Evolutionary conservation across 2,329 filamentous ascomycete genomes (phyloP), one percentile per base, ranked within the genome.

Genomic region (Diaporthe sp.): DNA sequence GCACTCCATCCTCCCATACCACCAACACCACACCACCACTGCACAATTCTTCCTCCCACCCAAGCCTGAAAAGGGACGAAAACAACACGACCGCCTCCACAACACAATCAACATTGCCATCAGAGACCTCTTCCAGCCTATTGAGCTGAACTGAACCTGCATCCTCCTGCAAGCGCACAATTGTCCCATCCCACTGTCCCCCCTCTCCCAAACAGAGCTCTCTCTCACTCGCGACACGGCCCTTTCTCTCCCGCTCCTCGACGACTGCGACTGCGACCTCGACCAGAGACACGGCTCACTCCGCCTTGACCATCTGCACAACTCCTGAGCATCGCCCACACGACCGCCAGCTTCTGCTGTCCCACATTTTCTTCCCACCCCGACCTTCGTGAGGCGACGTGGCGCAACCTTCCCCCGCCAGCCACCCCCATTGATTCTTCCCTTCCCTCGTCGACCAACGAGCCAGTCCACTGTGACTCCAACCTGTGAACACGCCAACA

Each of bases 331-430:
- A 70, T 31, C 49, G 22, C 25, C 49, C n/a, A 28, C 49, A 28
- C 65, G 9, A 55, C 22, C 37, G 49, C 61, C 71, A 55, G 46
- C 57, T 37, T 42, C 57, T 42, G 61, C 72, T 49, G 44, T 49
- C 60, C 72, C 60, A 70, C 31, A 68, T 25, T 37, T 67, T 46
- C 44, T 15, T 28, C 58, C 39, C 42, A 15, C 60, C 25, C 42
- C 51, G 31, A 51, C 60, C 39, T 55, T 42, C 65, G 34, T 70
- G 17, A 73, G 53, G n/a, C 65, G 65, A 61, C 53, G 46, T 58
- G 55, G 73, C 73, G 73, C 73, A 44, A 77, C 57, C 55, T 58
- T 71, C 46, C 73, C 73, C 58, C 49, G 71, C 71, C 71, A 53
- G 57, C 57, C 71, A 61, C 71, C 71, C 37, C 49, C 46, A 13